phyloP scores from a whole-genome alignment of 1,139 yeast species.

The Yamadazyma kanchanaburiensis region DNA sequence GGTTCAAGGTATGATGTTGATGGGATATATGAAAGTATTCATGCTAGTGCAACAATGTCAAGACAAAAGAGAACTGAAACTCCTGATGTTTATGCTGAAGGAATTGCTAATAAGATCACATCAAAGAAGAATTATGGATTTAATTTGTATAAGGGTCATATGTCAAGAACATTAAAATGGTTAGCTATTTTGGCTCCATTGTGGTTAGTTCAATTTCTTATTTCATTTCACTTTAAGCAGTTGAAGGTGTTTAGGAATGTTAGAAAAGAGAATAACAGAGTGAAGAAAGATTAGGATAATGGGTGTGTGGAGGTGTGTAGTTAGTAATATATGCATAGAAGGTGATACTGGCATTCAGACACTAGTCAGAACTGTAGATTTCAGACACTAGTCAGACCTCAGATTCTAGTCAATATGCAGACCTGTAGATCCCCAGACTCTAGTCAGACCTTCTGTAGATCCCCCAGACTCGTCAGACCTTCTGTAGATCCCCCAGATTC shows the following conservation, averaged over 20 bases:
- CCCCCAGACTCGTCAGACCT: no score
- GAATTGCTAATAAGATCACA: constrained; percentile 22
- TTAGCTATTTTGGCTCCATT: constrained; percentile 25
- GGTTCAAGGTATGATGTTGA: constrained; percentile 26
- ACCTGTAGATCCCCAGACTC: no score
- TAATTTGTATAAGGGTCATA: constrained; percentile 14
- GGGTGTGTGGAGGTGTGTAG: no score
- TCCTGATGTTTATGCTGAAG: constrained; percentile 28
- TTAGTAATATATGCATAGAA: no score
- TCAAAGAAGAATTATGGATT: constrained; percentile 6
- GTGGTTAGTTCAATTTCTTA: constrained; percentile 23
- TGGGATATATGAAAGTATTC: constrained; percentile 26
- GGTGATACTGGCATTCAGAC: no score
- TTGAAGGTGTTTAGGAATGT: constrained; percentile 18
- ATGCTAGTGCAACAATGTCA: constrained; percentile 24
- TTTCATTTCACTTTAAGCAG: constrained; percentile 31
- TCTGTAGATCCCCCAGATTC: no score
- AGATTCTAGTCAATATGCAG: no score
- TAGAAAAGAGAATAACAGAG: constrained; percentile 5
- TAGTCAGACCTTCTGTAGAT: no score
- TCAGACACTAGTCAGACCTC: no score
- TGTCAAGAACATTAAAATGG: constrained; percentile 23
- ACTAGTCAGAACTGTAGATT: no score
- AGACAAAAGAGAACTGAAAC: constrained; percentile 19
- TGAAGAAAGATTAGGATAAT: no score